A percentile compares a stretch with the other conserved stretches of the same genome.
These are phyloP conservation scores for Neofusicoccum parvum DNA, from an alignment of 2,329 filamentous ascomycete species.

Conservation along the genomic window DNA sequence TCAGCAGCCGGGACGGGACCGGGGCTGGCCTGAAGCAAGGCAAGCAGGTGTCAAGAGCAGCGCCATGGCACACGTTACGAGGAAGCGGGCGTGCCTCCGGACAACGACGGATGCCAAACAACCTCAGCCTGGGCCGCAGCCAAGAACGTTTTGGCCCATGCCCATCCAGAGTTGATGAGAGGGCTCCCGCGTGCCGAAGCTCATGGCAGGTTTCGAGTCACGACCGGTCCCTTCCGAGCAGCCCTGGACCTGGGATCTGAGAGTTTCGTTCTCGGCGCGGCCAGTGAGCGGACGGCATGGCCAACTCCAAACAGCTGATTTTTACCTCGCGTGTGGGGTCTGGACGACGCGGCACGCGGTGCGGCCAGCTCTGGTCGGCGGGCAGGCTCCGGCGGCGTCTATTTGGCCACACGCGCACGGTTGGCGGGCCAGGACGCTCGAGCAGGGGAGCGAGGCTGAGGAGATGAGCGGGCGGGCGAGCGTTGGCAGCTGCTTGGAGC, in stretches of 20 bases:
- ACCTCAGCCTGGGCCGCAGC: neutral
- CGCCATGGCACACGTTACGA: neutral
- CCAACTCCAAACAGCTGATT: conserved; percentile 11
- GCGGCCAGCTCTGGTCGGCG: neutral
- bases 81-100: conserved; percentile 12
- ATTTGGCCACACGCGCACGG: conserved; percentile 1
- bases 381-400: conserved; percentile 1
- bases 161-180: neutral
- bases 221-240: conserved; percentile 1
- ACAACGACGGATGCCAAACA: conserved; percentile 4
- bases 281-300: neutral
- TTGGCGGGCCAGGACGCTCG: neutral
- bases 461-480: neutral
- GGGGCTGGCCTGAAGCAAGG: conserved; percentile 9
- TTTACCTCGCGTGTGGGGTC: conserved; percentile 12
- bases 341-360: conserved; percentile 7
- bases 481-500: neutral
- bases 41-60: neutral
- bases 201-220: conserved; percentile 11
- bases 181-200: conserved; percentile 1
- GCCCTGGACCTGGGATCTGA: neutral
- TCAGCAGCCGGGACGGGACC: conserved; percentile 8
- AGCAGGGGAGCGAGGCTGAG: conserved; percentile 1
- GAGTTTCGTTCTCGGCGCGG: conserved; percentile 5
- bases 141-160: conserved; percentile 9